Conservation (phyloP, 2,329 filamentous ascomycete genomes). For the Curvularia sp. region DNA sequence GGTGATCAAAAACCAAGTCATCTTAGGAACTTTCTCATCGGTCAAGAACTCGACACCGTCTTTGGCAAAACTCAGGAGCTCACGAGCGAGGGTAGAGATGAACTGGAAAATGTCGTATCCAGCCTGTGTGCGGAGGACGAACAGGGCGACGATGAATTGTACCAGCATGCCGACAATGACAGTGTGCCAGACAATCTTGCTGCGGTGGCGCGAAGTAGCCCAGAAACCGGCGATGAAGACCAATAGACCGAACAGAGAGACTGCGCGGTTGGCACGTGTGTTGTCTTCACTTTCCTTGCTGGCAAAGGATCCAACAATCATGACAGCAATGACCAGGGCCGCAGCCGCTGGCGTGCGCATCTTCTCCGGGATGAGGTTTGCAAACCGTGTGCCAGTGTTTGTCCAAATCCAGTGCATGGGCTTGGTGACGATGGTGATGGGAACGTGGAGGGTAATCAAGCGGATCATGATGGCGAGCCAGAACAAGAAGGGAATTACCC, state of each 20-base stretch:
- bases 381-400: constrained; percentile 66
- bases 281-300: constrained; percentile 76
- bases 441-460: constrained; percentile 75
- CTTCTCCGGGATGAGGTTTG: constrained; percentile 70
- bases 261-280: constrained; percentile 77
- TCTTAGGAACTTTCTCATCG: constrained; percentile 50
- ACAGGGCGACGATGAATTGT: constrained; percentile 87
- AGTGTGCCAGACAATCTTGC: constrained; percentile 58
- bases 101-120: constrained; percentile 93
- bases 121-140: constrained; percentile 80
- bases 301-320: constrained; percentile 79
- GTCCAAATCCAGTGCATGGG: constrained; percentile 74
- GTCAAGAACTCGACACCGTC: constrained; percentile 79
- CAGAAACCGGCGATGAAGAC: constrained; percentile 75
- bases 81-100: constrained; percentile 75
- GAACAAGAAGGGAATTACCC: constrained; percentile 83
- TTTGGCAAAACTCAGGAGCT: constrained; percentile 76
- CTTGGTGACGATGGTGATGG: constrained; percentile 69
- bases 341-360: constrained; percentile 70
- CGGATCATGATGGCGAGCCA: constrained; percentile 78
- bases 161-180: constrained; percentile 86
- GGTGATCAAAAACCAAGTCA: constrained; percentile 73
- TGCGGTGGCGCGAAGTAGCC: constrained; percentile 73
- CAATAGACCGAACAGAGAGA: constrained; percentile 79
- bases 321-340: constrained; percentile 69